Base-by-base conservation (phyloP, 495 filamentous ascomycete species). In the Jackrogersella minutella region DNA sequence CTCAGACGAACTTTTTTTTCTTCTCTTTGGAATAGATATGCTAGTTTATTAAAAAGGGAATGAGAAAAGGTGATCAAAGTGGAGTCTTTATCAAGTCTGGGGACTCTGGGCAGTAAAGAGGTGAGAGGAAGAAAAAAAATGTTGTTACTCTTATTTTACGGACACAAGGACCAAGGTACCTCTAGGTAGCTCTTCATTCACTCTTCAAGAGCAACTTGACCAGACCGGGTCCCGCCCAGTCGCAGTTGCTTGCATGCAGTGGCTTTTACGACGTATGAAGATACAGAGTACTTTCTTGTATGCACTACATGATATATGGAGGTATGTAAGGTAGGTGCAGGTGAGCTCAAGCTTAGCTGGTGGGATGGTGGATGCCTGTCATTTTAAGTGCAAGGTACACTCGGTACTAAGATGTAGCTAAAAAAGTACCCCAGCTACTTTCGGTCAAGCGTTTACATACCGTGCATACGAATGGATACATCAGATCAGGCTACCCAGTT, bases 371-470 rank as follows among this genome's bases (percentile, higher is more conserved):
- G 41, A 53, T 59, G 40, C 56, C 41, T 61, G 64, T 57, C 50
- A n/a, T 51, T 66, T 52, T 36, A 66, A 60, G 56, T 61, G 39
- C 50, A 41, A 50, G 40, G 64, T 61, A 61, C 11, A 24, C 64
- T 40, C 40, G 10, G 55, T 50, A 66, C 55, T 46, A 46, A 26
- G 41, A 26, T 26, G 41, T 43, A 26, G 39, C 30, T 65, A 52
- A 39, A 37, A 39, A 21, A 39, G 17, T 39, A 43, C 51, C 28
- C 21, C 24, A 50, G 26, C 30, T 55, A 56, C 49, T 59, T 65
- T 65, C 54, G 54, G 62, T 59, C 54, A 58, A 57, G 47, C 59
- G 52, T 14, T 60, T 46, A 41, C 30, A 56, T 21, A n/a, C n/a
- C n/a, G n/a, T n/a, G 6, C 40, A 50, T 61, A 22, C 26, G 33